phyloP scores from a whole-genome alignment of 192 early-diverging fungal genomes.

The Dimargaris xerosporica region DNA sequence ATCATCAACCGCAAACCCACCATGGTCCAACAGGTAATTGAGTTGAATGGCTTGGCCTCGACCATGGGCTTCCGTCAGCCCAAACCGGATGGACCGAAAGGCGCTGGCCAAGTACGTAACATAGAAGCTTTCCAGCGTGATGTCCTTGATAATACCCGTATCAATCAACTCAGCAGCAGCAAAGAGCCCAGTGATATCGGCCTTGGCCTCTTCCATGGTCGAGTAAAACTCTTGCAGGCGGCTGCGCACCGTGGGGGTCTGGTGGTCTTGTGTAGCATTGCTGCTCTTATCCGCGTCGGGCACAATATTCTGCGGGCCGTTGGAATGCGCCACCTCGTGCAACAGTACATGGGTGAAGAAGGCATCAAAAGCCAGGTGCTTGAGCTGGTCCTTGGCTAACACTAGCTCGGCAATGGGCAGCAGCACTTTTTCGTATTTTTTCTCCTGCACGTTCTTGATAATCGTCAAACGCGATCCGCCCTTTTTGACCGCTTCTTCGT shows the following conservation, averaged over 20 bases:
- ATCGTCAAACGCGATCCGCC: slow-evolving; percentile 53
- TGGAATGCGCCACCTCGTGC: slow-evolving; percentile 57
- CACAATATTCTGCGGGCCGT: slow-evolving; percentile 45
- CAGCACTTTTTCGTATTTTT: slow-evolving; percentile 48
- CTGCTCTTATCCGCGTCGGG: neutral
- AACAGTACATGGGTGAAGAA: slow-evolving; percentile 56
- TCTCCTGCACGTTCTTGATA: slow-evolving; percentile 63
- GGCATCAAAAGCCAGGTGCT: slow-evolving; percentile 43
- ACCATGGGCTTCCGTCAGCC: slow-evolving; percentile 51
- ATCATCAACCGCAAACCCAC: slow-evolving; percentile 38
- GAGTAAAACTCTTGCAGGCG: slow-evolving; percentile 50
- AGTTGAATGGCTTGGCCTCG: slow-evolving; percentile 57
- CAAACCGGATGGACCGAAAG: slow-evolving; percentile 56
- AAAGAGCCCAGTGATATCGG: slow-evolving; percentile 53
- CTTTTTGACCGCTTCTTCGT: slow-evolving; percentile 51
- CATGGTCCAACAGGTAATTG: slow-evolving; percentile 47
- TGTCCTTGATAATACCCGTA: slow-evolving; percentile 35
- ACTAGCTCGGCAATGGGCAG: slow-evolving; percentile 40
- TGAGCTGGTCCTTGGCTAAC: slow-evolving; percentile 31
- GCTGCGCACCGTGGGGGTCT: slow-evolving; percentile 42
- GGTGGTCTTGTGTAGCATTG: neutral
- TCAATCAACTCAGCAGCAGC: slow-evolving; percentile 43
- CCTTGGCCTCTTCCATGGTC: slow-evolving; percentile 65
- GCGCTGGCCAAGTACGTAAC: slow-evolving; percentile 57
- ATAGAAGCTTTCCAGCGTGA: slow-evolving; percentile 44